Conservation (phyloP, 768 basidiomycete species). For the Boletales sp. region DNA sequence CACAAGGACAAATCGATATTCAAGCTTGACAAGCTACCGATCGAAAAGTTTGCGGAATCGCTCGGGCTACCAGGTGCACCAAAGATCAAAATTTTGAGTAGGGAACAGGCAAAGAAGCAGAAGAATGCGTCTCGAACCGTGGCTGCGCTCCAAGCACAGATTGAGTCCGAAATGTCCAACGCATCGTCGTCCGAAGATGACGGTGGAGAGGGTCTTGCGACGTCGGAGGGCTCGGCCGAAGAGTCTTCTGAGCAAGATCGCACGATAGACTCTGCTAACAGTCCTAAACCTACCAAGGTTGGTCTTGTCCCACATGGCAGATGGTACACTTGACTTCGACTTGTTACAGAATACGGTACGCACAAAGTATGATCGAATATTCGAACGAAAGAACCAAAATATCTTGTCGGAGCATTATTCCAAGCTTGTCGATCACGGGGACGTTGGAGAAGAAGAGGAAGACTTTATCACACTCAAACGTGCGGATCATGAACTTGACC, state of each 20-base stretch:
- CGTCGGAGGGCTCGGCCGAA: constrained; percentile 16
- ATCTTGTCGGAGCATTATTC: constrained; percentile 88
- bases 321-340: neutral
- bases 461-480: constrained; percentile 92
- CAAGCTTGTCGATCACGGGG: constrained; percentile 75
- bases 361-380: constrained; percentile 98
- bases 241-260: constrained; percentile 1
- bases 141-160: constrained; percentile 33
- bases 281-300: constrained; percentile 41
- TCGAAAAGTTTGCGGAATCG: constrained; percentile 81
- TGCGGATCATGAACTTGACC: constrained; percentile 79
- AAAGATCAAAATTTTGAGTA: constrained; percentile 83
- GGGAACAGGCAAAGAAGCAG: constrained; percentile 64
- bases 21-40: constrained; percentile 77
- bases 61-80: constrained; percentile 93
- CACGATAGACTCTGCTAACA: neutral
- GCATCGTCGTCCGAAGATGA: constrained; percentile 16
- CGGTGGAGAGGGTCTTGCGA: constrained; percentile 25
- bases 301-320: constrained; percentile 5
- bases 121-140: constrained; percentile 66
- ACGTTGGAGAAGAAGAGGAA: constrained; percentile 53
- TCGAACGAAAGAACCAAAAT: constrained; percentile 91
- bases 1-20: constrained; percentile 95
- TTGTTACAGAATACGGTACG: constrained; percentile 46
- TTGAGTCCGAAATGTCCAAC: constrained; percentile 18